Evolutionary conservation across 2,329 filamentous ascomycete genomes (phyloP).

Genomic region (Periconia macrospinosa): DNA sequence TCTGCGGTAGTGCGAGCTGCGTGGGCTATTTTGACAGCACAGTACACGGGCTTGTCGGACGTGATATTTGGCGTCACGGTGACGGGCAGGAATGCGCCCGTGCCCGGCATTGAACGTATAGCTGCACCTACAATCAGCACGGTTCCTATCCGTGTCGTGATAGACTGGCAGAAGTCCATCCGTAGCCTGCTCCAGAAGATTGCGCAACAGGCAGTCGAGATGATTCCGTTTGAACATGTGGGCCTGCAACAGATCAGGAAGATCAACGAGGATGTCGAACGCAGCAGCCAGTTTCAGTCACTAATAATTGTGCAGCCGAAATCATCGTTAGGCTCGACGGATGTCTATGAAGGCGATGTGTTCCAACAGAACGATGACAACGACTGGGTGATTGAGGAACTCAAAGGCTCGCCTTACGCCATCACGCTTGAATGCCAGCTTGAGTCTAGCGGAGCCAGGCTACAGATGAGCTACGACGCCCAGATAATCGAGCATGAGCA

Average conservation of each 20-base stretch:
- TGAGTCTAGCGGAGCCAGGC: no score
- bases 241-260: conserved; percentile 43
- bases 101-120: conserved; percentile 40
- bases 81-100: conserved; percentile 37
- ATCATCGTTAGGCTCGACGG: neutral
- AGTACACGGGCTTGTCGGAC: conserved; percentile 30
- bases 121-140: conserved; percentile 48
- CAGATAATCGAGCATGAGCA: no score
- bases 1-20: conserved; percentile 17
- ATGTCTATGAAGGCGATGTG: no score
- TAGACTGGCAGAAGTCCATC: conserved; percentile 16
- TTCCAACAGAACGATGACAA: no score
- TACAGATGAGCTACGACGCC: no score
- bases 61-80: conserved; percentile 46
- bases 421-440: no score
- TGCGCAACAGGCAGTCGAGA: conserved; percentile 12
- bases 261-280: conserved; percentile 52
- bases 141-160: conserved; percentile 31
- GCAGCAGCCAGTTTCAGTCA: conserved; percentile 51
- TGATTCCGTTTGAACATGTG: conserved; percentile 34
- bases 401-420: no score
- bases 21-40: conserved; percentile 28
- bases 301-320: conserved; percentile 7
- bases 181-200: no score
- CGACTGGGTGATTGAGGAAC: no score